phyloP scores from a whole-genome alignment of 495 filamentous ascomycete genomes.

The Penicillium angulare region DNA sequence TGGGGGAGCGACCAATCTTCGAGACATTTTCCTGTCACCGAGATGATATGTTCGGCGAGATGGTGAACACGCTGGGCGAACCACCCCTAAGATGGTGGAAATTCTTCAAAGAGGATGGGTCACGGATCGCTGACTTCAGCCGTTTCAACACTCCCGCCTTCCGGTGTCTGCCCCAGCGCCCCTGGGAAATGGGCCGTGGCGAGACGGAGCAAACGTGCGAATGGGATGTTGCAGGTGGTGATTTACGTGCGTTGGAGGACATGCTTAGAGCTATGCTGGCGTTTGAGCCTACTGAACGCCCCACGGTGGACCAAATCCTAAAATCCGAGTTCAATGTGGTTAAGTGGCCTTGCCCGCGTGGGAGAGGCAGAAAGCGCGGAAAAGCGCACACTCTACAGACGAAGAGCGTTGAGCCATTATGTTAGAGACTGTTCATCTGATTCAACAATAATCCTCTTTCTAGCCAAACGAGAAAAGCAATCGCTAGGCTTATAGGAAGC shows the following conservation, averaged over 20 bases:
- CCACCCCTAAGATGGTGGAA: conserved; percentile 26
- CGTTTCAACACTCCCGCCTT: conserved; percentile 24
- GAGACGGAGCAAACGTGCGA: conserved; percentile 26
- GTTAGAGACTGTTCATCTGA: no score
- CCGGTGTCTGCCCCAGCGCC: conserved; percentile 19
- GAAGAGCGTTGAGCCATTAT: no score
- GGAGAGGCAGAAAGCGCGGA: conserved; percentile 14
- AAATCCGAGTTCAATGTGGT: conserved; percentile 21
- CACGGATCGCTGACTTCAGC: conserved; percentile 21
- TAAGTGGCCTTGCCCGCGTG: conserved; percentile 23
- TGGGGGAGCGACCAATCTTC: conserved; percentile 30
- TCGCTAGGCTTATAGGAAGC: no score
- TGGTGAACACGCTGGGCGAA: conserved; percentile 26
- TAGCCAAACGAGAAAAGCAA: no score
- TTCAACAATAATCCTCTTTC: no score
- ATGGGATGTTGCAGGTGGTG: conserved; percentile 27
- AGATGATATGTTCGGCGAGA: conserved; percentile 28
- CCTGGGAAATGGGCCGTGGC: conserved; percentile 33
- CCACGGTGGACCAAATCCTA: conserved; percentile 27
- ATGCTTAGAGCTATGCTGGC: conserved; percentile 33
- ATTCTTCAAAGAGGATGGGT: conserved; percentile 24
- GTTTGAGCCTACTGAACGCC: conserved; percentile 35
- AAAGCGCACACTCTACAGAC: conserved; percentile 7
- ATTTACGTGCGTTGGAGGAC: conserved; percentile 31
- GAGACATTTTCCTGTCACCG: conserved; percentile 25